Evolutionary conservation across 1,139 yeast species (phyloP), one percentile per base, ranked within the genome.

Genomic region (Nematodospora anomalae): DNA sequence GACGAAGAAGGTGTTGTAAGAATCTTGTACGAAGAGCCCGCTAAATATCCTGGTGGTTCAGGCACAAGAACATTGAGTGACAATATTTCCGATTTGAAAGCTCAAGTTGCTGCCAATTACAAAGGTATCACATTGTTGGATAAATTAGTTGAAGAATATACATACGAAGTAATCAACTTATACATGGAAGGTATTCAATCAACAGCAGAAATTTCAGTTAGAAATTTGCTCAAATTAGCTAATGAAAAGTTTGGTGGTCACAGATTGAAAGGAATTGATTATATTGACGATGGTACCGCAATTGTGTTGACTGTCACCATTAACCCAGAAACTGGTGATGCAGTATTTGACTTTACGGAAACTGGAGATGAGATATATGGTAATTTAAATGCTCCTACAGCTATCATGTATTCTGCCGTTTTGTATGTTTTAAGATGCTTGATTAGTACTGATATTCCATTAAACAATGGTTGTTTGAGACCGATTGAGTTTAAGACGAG

Each of bases 331-430:
- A 47, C 57, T 10, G 74, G 74, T 3, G 57, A 57, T 29, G 69
- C 74, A 1, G 58, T 57, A 8, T 69, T 69, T 51, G 75, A 69
- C 40, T 68, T 69, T 43, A 60, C 60, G 10, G 64, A 56, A 27
- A 61, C 70, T 9, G 75, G 75, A 3, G 71, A 67, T 43, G 71
- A 69, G 42, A 58, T 68, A 36, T 61, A 68, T 45, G 74, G 74
- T 6, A 68, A 68, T 37, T 60, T 69, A 52, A 69, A 69, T 50
- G 71, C 73, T 2, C 74, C 67, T 2, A 73, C 71, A 41, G 89
- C 95, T 1, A 84, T 86, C 44, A 77, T 92, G 6, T 76, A 79
- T 49, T 83, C 92, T n/a, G 92, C 95, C 1, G 81, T 87, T 34
- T 64, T 87, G 32, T 87, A 86, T 56, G 88, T 86, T 33, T 63